phyloP scores from a whole-genome alignment of 2,329 filamentous ascomycete species.

The Claviceps spartinae region DNA sequence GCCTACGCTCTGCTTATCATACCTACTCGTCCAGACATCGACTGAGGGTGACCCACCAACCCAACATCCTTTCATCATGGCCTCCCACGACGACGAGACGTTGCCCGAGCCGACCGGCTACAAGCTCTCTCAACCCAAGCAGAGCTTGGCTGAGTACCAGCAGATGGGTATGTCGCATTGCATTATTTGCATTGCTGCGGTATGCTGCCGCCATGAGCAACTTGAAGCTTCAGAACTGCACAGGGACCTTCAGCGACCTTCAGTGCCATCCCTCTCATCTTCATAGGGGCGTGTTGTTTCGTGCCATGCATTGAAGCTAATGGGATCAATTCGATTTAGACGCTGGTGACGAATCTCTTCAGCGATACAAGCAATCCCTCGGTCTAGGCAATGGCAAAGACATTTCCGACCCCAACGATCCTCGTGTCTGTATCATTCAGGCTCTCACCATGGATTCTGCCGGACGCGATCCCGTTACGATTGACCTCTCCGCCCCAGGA shows the following conservation, averaged over 20 bases:
- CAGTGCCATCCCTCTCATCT: not conserved
- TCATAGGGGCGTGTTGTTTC: not conserved
- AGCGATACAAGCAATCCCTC: constrained; percentile 94
- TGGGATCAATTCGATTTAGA: constrained; percentile 24
- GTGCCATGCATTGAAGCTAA: not conserved
- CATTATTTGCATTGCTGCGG: not conserved
- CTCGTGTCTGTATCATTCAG: constrained; percentile 84
- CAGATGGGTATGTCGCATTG: constrained; percentile 59
- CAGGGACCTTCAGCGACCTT: not conserved
- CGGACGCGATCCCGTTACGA: constrained; percentile 72
- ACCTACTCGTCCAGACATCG: not conserved
- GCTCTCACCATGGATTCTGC: constrained; percentile 77
- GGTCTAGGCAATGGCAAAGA: constrained; percentile 65
- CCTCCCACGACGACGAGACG: constrained; percentile 64
- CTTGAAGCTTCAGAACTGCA: not conserved
- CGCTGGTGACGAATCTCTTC: constrained; percentile 77
- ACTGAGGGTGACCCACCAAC: not conserved
- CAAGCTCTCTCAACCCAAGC: constrained; percentile 94
- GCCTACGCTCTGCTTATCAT: too few species aligned
- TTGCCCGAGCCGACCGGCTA: constrained; percentile 84
- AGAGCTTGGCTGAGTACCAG: constrained; percentile 88
- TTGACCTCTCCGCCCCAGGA: constrained; percentile 66
- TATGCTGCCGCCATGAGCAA: not conserved
- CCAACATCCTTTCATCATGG: constrained; percentile 31
- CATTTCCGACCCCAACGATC: constrained; percentile 65